Evolutionary conservation across 768 basidiomycete species (phyloP).

Genomic region (Butyriboletus loyo): DNA sequence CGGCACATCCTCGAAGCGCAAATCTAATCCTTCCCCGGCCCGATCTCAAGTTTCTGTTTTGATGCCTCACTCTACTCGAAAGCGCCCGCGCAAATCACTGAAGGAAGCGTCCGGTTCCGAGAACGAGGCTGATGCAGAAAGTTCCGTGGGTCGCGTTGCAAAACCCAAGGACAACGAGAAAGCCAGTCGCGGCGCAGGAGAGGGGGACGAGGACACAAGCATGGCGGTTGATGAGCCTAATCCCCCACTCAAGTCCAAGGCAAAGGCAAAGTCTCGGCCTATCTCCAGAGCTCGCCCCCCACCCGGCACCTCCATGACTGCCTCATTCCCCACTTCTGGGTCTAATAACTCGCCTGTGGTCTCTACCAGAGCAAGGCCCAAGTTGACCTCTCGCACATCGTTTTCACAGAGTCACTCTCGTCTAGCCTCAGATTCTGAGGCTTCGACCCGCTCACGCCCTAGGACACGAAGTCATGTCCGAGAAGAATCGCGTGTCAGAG

Average conservation of each 20-base stretch:
- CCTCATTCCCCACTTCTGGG: not conserved
- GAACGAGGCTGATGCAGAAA: slow-evolving; percentile 14
- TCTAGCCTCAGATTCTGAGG: slow-evolving; percentile 23
- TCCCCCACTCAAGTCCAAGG: slow-evolving; percentile 9
- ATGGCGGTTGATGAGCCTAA: slow-evolving; percentile 12
- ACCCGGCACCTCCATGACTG: slow-evolving; percentile 3
- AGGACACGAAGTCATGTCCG: slow-evolving; percentile 24
- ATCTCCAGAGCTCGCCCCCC: slow-evolving; percentile 4
- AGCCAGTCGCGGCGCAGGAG: not conserved
- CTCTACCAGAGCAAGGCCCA: slow-evolving; percentile 11
- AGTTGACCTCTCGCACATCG: slow-evolving; percentile 15
- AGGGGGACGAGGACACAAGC: not conserved
- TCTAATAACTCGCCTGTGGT: not conserved
- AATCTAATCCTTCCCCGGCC: slow-evolving; percentile 22
- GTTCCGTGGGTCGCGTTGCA: not conserved
- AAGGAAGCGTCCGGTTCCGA: slow-evolving; percentile 20
- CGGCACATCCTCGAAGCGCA: slow-evolving; percentile 17
- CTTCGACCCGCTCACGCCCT: slow-evolving; percentile 15
- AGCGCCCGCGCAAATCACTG: slow-evolving; percentile 24
- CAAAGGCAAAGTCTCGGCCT: slow-evolving; percentile 15
- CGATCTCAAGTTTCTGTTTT: slow-evolving; percentile 18
- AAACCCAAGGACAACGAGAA: slow-evolving; percentile 13
- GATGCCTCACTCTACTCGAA: slow-evolving; percentile 14
- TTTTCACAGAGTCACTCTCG: slow-evolving; percentile 21
- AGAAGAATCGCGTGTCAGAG: slow-evolving; percentile 21